These are phyloP conservation scores for Klebsormidium nitens DNA, from an alignment of 139 green algal species.

Conservation along the genomic window DNA sequence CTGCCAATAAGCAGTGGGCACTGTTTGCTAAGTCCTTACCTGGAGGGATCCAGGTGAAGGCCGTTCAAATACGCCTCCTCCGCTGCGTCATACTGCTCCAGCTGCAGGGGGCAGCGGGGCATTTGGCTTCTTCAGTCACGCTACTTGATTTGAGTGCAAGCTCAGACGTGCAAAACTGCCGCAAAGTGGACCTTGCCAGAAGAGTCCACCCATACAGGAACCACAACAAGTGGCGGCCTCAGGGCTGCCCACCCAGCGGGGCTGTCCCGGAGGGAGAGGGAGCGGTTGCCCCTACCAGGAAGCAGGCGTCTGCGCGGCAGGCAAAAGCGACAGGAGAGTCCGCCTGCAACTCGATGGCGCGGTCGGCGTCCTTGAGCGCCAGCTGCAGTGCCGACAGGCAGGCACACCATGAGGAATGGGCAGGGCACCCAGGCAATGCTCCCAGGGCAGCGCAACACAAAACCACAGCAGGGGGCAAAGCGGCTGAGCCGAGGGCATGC, in stretches of 20 bases:
- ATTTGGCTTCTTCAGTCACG: too few species aligned
- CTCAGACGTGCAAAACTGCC: not conserved
- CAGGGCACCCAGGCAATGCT: not conserved
- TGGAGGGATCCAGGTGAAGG: constrained; percentile 7
- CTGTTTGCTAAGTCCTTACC: constrained; percentile 13
- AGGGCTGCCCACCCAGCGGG: too few species aligned
- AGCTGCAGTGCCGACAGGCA: not conserved
- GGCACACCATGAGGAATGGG: not conserved
- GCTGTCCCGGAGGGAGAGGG: too few species aligned
- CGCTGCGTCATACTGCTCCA: constrained; percentile 23
- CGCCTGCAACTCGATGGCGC: not conserved
- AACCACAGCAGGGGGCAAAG: too few species aligned
- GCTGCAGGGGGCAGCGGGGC: too few species aligned
- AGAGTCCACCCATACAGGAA: not conserved
- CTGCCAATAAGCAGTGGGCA: too few species aligned
- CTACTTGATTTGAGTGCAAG: too few species aligned
- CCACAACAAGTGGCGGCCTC: not conserved
- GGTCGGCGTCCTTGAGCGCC: constrained; percentile 25
- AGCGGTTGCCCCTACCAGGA: too few species aligned
- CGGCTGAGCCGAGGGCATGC: too few species aligned
- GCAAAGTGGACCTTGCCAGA: not conserved
- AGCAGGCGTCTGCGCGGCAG: not conserved
- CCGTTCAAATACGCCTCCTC: constrained; percentile 8
- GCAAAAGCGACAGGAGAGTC: constrained; percentile 11
- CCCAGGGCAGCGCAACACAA: too few species aligned